Base-by-base conservation (phyloP, 495 filamentous ascomycete species). In the Aspergillus ostianus region DNA sequence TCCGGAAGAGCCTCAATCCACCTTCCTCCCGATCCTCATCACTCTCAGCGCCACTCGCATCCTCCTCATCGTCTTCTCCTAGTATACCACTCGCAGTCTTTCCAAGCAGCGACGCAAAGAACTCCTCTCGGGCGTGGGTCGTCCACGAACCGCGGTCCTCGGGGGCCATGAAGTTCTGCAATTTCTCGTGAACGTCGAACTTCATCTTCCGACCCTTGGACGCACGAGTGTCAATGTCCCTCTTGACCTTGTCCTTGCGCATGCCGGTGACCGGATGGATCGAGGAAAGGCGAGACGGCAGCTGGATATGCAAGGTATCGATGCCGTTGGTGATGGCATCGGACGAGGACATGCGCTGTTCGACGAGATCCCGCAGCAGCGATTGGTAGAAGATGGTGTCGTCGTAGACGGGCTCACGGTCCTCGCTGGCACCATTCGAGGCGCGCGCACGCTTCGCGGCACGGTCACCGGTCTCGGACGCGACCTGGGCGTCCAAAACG, bases 91-190 rank as follows among this genome's bases (percentile, higher is more conserved):
- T 91, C 67, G 88, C 86, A 53, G 75, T 73, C 55, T 67, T 72
- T 17, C 94, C 95, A 56, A 98, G 85, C 68, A 98, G 73, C 32
- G 91, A 89, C 30, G 87, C 87, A 76, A 98, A 97, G 67, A 98
- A 87, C 66, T 96, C 84, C 67, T 91, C 90, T 54, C 91, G 84
- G 45, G 91, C 90, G 54, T 84, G 80, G 54, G 84, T 80, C 52
- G 90, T 88, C 93, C 93, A 97, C 13, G 62, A 69, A 3, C 87
- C 82, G 29, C 89, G 77, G 68, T 96, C 90, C 70, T 96, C 90
- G 0, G 93, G 89, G 29, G 92, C 93, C 93, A 97, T 97, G 69
- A 98, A 98, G 76, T 97, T 97, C 78, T 94, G 90, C 61, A 98
- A 73, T 73, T 97, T 98, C 77, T 98, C 92, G 66, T 98, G 93